Conservation (phyloP, 2,329 filamentous ascomycete species). For the Clarireedia monteithiana region DNA sequence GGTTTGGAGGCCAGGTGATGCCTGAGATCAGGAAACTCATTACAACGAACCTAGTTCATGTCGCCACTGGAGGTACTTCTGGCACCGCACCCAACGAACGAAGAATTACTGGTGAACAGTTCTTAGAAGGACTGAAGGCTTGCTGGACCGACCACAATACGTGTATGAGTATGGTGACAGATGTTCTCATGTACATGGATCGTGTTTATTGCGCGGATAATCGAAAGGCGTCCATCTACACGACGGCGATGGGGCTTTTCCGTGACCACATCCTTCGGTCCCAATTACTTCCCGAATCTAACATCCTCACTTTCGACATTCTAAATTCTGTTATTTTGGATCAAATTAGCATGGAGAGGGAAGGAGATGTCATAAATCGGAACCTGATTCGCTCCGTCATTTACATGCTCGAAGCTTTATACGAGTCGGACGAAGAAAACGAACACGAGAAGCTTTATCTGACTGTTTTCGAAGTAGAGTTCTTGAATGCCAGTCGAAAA, state of each 20-base stretch:
- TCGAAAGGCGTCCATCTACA: conserved; percentile 70
- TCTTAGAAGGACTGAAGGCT: conserved; percentile 66
- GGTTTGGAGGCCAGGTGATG: conserved; percentile 70
- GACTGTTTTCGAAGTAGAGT: conserved; percentile 72
- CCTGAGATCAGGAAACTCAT: conserved; percentile 64
- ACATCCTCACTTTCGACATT: conserved; percentile 58
- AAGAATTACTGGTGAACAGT: conserved; percentile 71
- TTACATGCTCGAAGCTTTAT: conserved; percentile 83
- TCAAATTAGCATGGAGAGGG: conserved; percentile 85
- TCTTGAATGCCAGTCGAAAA: conserved; percentile 57
- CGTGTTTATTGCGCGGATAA: conserved; percentile 71
- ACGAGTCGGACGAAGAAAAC: conserved; percentile 71
- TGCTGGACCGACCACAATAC: conserved; percentile 86
- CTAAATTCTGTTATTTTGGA: conserved; percentile 79
- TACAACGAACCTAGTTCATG: conserved; percentile 54
- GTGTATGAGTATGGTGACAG: conserved; percentile 93
- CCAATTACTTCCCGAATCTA: conserved; percentile 36
- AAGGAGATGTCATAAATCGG: conserved; percentile 82
- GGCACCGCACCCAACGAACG: conserved; percentile 68
- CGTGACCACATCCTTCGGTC: conserved; percentile 75
- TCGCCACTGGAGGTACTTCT: conserved; percentile 48
- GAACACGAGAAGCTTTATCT: conserved; percentile 78
- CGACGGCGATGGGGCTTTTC: conserved; percentile 78
- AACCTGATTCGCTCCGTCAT: conserved; percentile 74
- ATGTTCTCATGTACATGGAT: conserved; percentile 97